Conservation (phyloP, 768 basidiomycete genomes). For the Trametes sanguinea region DNA sequence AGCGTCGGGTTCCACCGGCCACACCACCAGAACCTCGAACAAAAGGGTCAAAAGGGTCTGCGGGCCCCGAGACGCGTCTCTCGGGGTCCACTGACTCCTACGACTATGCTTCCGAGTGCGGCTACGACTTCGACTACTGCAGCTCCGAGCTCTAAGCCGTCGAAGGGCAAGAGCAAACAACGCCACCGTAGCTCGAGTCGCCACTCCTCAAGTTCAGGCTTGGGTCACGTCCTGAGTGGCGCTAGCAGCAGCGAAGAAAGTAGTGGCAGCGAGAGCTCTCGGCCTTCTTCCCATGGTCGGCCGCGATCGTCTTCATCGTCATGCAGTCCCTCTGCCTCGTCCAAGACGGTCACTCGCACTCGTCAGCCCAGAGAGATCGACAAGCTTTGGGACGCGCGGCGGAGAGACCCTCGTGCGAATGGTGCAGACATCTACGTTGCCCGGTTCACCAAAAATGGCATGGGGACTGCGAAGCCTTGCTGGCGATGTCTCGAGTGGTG, state of each 20-base stretch:
- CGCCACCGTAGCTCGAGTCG: constrained; percentile 5
- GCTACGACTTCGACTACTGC: not conserved
- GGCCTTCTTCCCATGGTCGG: not conserved
- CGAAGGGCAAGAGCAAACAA: constrained; percentile 18
- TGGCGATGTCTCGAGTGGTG: constrained; percentile 61
- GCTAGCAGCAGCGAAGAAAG: constrained; percentile 4
- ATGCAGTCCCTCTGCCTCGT: not conserved
- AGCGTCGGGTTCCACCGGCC: constrained; percentile 32
- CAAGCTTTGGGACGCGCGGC: constrained; percentile 37
- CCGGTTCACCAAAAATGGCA: constrained; percentile 49
- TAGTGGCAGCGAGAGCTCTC: constrained; percentile 15
- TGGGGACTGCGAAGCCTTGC: constrained; percentile 54
- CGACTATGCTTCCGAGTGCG: not conserved
- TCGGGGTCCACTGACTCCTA: constrained; percentile 17
- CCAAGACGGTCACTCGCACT: constrained; percentile 3
- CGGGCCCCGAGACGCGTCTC: constrained; percentile 19
- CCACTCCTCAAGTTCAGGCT: not conserved
- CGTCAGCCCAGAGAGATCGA: constrained; percentile 17
- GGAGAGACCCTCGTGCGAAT: constrained; percentile 45
- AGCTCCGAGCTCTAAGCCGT: constrained; percentile 8
- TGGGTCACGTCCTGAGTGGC: not conserved
- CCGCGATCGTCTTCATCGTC: not conserved
- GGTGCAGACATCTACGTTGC: constrained; percentile 59
- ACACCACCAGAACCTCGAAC: constrained; percentile 27
- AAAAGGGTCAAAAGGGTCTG: constrained; percentile 28